A percentile compares a stretch with the other conserved stretches of the same genome.
These are phyloP conservation scores for Cercophora sp. DNA, from an alignment of 495 filamentous ascomycete species.

Conservation along the genomic window DNA sequence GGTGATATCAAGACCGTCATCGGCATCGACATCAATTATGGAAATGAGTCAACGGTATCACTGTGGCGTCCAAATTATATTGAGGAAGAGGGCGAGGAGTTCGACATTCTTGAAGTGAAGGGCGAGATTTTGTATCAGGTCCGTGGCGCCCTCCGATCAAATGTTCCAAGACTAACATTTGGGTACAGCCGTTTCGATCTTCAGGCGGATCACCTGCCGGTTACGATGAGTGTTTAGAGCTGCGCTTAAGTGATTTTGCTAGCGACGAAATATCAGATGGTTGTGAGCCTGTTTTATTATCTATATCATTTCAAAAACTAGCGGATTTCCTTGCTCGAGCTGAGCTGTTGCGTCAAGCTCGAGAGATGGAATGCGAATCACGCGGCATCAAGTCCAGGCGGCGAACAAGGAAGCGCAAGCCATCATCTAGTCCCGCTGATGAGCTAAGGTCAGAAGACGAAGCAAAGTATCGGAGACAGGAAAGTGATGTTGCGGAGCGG, in stretches of 20 bases:
- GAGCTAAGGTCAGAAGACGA: constrained; percentile 9
- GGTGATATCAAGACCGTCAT: constrained; percentile 10
- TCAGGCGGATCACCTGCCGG: constrained; percentile 6
- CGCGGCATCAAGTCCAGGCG: constrained; percentile 6
- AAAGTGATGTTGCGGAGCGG: constrained; percentile 8
- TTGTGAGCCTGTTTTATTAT: constrained; percentile 2
- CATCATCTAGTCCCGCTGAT: constrained; percentile 9
- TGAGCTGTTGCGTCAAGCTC: constrained; percentile 6
- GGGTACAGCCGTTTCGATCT: constrained; percentile 6
- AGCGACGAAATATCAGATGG: constrained; percentile 10
- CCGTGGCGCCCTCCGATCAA: neutral
- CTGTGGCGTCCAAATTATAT: constrained; percentile 10
- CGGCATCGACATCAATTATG: constrained; percentile 8
- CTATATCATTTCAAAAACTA: constrained; percentile 5
- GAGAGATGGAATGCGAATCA: constrained; percentile 3
- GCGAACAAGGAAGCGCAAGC: constrained; percentile 8
- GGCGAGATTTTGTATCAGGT: constrained; percentile 4
- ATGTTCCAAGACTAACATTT: constrained; percentile 6
- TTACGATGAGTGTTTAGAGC: neutral
- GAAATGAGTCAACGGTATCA: constrained; percentile 7
- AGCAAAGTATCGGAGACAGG: constrained; percentile 7
- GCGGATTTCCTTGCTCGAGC: constrained; percentile 8
- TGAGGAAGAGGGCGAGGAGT: constrained; percentile 5
- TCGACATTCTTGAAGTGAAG: constrained; percentile 7
- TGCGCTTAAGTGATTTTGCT: constrained; percentile 8